A percentile compares a stretch with the other conserved stretches of the same genome.
Evolutionary conservation across 2,329 filamentous ascomycete genomes (phyloP).

Genomic region (Davidsoniella eucalypti): DNA sequence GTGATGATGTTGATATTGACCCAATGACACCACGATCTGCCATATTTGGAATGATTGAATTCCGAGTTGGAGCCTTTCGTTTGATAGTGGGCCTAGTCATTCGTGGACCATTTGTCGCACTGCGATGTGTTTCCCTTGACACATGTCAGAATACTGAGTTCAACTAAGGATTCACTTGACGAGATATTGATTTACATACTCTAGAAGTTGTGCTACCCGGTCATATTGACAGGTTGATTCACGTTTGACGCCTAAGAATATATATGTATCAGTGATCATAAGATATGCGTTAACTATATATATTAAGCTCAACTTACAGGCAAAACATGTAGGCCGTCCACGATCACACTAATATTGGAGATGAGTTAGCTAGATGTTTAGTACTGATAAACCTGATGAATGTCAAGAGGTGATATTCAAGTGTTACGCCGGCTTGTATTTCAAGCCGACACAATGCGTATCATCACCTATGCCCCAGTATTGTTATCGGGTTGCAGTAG

Average conservation of each 20-base stretch:
- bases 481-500: no score
- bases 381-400: no score
- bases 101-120: constrained; percentile 33
- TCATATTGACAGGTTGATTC: constrained; percentile 64
- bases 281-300: not conserved
- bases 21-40: constrained; percentile 35
- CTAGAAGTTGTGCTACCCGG: constrained; percentile 58
- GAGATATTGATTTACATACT: constrained; percentile 31
- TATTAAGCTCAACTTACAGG: constrained; percentile 31
- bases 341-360: constrained; percentile 48
- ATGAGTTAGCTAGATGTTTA: no score
- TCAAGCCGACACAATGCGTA: no score
- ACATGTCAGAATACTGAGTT: not conserved
- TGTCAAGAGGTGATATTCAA: no score
- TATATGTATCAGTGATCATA: not conserved
- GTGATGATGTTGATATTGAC: constrained; percentile 21
- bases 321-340: constrained; percentile 50
- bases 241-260: constrained; percentile 49
- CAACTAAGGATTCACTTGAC: not conserved
- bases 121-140: constrained; percentile 15
- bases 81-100: constrained; percentile 43
- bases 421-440: no score
- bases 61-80: constrained; percentile 25
- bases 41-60: constrained; percentile 34
- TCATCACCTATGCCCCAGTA: no score